phyloP scores from a whole-genome alignment of 208 protist species.

The Angomonas deanei region DNA sequence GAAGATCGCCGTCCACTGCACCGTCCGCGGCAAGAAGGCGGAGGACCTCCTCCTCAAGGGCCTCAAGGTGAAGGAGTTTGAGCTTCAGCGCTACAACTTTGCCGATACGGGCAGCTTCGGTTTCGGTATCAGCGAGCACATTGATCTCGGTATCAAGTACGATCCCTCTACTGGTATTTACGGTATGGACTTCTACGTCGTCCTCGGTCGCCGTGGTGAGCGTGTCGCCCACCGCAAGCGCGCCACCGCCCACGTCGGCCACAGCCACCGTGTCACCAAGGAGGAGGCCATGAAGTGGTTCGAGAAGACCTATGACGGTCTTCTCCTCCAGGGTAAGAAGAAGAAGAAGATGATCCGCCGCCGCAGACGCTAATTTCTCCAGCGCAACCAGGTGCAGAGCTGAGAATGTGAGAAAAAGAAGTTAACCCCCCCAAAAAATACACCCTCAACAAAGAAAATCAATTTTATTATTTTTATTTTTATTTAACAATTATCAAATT shows the following conservation, averaged over 20 bases:
- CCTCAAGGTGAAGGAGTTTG: slow-evolving; percentile 99
- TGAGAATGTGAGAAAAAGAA: no score
- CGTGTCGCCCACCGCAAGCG: slow-evolving; percentile 94
- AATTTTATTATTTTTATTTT: slow-evolving; percentile 1
- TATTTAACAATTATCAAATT: no score
- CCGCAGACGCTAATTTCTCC: slow-evolving; percentile 98
- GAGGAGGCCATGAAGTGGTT: slow-evolving; percentile 99
- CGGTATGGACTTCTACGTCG: slow-evolving; percentile 98
- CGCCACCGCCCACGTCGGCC: slow-evolving; percentile 82
- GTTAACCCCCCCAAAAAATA: no score
- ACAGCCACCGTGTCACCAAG: slow-evolving; percentile 93
- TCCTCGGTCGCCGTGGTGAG: slow-evolving; percentile 96
- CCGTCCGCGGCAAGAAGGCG: slow-evolving; percentile 99
- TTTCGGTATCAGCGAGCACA: slow-evolving; percentile 99
- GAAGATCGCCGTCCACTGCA: slow-evolving; percentile 99
- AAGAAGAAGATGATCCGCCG: slow-evolving; percentile 98
- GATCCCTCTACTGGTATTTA: slow-evolving; percentile 99
- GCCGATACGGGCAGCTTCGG: slow-evolving; percentile 98
- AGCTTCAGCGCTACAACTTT: slow-evolving; percentile 97
- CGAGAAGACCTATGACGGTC: slow-evolving; percentile 97
- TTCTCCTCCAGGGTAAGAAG: slow-evolving; percentile 91
- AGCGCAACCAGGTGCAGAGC: no score
- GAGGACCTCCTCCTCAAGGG: slow-evolving; percentile 98
- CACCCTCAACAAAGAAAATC: no score
- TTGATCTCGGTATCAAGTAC: slow-evolving; percentile 99